phyloP scores from a whole-genome alignment of 2,329 filamentous ascomycete genomes.

The Claviceps humidiphila region DNA sequence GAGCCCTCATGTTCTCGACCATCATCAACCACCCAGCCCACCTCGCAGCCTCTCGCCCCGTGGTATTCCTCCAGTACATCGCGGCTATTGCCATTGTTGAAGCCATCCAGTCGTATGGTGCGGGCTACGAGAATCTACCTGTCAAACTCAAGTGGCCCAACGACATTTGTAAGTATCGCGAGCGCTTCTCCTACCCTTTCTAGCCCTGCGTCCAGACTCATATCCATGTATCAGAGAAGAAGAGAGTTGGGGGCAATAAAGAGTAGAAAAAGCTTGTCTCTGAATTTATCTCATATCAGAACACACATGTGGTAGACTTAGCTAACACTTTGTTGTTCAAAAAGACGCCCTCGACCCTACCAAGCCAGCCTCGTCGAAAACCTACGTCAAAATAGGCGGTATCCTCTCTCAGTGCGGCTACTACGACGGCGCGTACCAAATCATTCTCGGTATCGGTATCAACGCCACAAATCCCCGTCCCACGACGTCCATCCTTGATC shows the following conservation, averaged over 20 bases:
- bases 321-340: not conserved
- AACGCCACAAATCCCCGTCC: conserved; percentile 76
- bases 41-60: conserved; percentile 57
- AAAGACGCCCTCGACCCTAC: conserved; percentile 53
- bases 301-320: not conserved
- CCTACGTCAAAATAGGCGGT: conserved; percentile 82
- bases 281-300: not conserved
- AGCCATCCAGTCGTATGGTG: conserved; percentile 68
- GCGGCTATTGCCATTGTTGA: conserved; percentile 76
- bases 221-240: not conserved
- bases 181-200: not conserved
- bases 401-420: conserved; percentile 87
- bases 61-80: conserved; percentile 91
- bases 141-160: conserved; percentile 96
- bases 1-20: conserved; percentile 76
- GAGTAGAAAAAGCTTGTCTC: not conserved
- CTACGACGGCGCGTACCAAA: conserved; percentile 61
- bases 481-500: conserved; percentile 71
- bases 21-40: conserved; percentile 72
- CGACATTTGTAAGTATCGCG: conserved; percentile 55
- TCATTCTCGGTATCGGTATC: conserved; percentile 75
- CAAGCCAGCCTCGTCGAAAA: conserved; percentile 29
- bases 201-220: too few species aligned
- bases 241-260: not conserved
- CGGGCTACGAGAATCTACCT: conserved; percentile 60